Conservation (phyloP, 1,139 yeast species). For the Blastobotrys illinoisensis region DNA sequence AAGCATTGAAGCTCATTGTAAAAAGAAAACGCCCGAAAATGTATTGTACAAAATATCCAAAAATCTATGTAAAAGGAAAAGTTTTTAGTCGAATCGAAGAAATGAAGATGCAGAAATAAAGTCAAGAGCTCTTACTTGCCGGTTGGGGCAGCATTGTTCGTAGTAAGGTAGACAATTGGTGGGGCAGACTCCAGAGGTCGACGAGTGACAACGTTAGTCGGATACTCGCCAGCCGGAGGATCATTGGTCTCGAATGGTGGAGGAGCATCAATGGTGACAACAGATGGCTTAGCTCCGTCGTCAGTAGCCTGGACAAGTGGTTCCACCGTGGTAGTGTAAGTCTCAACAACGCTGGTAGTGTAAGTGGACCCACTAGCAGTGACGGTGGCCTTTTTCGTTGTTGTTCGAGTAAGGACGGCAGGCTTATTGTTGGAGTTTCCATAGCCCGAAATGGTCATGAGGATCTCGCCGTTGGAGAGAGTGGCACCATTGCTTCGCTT, state of each 20-base stretch:
- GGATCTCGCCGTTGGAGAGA: not conserved
- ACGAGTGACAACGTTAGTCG: not conserved
- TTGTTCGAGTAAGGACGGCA: not conserved
- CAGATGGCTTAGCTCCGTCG: slow-evolving; percentile 19
- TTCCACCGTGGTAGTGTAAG: slow-evolving; percentile 20
- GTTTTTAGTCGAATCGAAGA: not conserved
- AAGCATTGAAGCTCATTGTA: no score
- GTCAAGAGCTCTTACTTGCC: not conserved
- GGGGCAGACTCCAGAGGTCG: not conserved
- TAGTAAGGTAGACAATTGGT: not conserved
- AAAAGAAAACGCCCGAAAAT: not conserved
- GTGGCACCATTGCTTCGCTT: not conserved
- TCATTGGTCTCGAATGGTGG: not conserved
- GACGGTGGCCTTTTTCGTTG: not conserved
- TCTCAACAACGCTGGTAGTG: slow-evolving; percentile 20
- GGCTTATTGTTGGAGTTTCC: not conserved
- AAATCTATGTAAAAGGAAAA: not conserved
- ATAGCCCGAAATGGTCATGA: not conserved
- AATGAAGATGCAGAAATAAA: not conserved
- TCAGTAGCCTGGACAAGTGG: slow-evolving; percentile 20
- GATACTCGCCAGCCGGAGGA: not conserved
- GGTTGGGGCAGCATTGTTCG: not conserved
- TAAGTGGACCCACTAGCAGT: not conserved
- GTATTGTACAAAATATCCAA: not conserved
- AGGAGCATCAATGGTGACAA: not conserved